Evolutionary conservation across 345 rosid genomes (phyloP), one percentile per base, ranked within the genome.

Genomic region (Viola odorata): DNA sequence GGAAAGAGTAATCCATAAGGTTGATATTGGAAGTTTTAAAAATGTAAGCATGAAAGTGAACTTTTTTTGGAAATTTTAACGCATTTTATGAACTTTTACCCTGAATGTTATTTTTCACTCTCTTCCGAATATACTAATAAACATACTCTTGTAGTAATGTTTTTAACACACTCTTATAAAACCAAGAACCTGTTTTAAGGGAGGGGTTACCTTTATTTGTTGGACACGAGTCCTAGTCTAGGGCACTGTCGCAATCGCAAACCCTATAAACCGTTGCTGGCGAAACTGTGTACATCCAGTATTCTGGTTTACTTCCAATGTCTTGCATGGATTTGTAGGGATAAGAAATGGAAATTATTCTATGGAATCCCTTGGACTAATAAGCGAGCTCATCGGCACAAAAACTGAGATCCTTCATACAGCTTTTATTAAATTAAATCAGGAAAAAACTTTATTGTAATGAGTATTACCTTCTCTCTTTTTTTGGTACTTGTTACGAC

Each of bases 401-500:
- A 65, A 65, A 54, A 57, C 41, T 50, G 49, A 63, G 41, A 36
- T 1, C 37, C 9, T 10, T 13, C 13, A 23, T 4, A 5, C 3
- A 9, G 37, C 7, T 10, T 42, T 15, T 12, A 6, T 32, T 6
- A 58, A 36, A 8, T 13, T 11, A 8, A 41, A 42, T 12, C 6
- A 55, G 61, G 39, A 45, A 10, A 16, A 39, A 45, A 32, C 45
- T 73, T 67, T 58, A 64, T 73, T 45, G 70, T 53, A 63, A 75
- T 49, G 73, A 73, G 71, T 56, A 66, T 14, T 0, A 11, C 68
- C 84, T 72, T 80, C n/a, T n/a, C n/a, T n/a, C n/a, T n/a, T 74
- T 72, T 72, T 55, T 75, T 61, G 81, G 76, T 17, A 77, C 72
- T 72, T 67, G 80, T 12, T 54, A 58, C 42, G 68, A 69, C 77